Conservation (phyloP, 495 filamentous ascomycete species). For the Lentithecium fluviatile region DNA sequence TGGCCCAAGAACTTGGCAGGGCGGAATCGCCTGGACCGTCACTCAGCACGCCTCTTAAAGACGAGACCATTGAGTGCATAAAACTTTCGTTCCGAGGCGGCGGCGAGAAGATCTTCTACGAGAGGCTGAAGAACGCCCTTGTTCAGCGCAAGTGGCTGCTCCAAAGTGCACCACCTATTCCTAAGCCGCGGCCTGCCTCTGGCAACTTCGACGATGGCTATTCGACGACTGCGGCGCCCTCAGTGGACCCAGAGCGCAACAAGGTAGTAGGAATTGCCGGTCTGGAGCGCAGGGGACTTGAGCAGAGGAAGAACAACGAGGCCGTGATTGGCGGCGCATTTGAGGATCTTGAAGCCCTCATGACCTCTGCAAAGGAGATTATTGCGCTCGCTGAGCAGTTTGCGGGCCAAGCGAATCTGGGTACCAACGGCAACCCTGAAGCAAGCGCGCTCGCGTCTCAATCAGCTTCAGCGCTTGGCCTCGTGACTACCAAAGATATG, state of each 20-base stretch:
- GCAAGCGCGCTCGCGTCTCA: constrained; percentile 73
- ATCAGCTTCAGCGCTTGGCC: constrained; percentile 79
- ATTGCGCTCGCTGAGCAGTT: constrained; percentile 90
- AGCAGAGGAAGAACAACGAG: constrained; percentile 86
- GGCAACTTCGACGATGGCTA: constrained; percentile 24
- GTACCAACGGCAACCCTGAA: constrained; percentile 57
- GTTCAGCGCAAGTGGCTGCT: constrained; percentile 96
- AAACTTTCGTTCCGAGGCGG: constrained; percentile 90
- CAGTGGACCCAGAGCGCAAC: constrained; percentile 44
- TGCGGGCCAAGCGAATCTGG: constrained; percentile 62
- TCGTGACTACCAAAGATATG: constrained; percentile 94
- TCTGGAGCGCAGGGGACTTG: constrained; percentile 77
- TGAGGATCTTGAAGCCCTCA: constrained; percentile 93
- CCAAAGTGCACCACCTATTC: constrained; percentile 87
- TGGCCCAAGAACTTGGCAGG: constrained; percentile 47
- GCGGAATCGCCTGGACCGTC: constrained; percentile 78
- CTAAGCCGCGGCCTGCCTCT: constrained; percentile 52
- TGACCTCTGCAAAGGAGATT: constrained; percentile 95
- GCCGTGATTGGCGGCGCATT: constrained; percentile 90
- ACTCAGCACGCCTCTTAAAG: constrained; percentile 41
- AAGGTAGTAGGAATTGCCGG: constrained; percentile 87
- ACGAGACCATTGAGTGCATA: constrained; percentile 69
- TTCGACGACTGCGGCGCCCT: background rate
- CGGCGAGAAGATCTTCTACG: constrained; percentile 86
- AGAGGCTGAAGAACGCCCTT: constrained; percentile 81